phyloP scores from a whole-genome alignment of 179 eudicot species.

The Amaranthus tricolor region DNA sequence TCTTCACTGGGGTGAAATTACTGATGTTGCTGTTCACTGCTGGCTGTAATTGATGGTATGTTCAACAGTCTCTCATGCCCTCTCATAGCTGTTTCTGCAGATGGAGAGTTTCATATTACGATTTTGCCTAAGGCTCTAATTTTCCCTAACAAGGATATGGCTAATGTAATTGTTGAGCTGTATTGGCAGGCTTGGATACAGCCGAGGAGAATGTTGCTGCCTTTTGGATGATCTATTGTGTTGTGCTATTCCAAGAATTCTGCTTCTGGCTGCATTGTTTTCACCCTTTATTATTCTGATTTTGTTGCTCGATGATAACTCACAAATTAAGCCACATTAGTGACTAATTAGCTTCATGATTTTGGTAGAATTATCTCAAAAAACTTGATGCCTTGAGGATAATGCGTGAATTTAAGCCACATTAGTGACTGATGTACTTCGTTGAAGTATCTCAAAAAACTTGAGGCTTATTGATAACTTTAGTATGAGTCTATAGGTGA shows the following conservation, averaged over 20 bases:
- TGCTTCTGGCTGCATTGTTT: neutral
- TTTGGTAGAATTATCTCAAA: neutral
- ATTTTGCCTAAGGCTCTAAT: conserved; percentile 9
- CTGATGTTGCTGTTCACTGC: conserved; percentile 8
- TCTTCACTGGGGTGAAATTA: conserved; percentile 12
- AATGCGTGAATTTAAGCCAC: neutral
- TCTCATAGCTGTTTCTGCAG: conserved; percentile 27
- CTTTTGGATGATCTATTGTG: conserved; percentile 18
- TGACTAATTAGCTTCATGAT: neutral
- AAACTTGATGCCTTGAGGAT: neutral
- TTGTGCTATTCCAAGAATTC: neutral
- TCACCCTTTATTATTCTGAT: neutral
- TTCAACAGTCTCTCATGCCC: conserved; percentile 3
- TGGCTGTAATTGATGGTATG: conserved; percentile 18
- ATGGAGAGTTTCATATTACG: neutral
- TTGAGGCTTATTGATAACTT: neutral
- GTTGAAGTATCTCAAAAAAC: neutral
- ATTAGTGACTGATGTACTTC: neutral
- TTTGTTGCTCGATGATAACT: neutral
- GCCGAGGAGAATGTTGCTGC: conserved; percentile 27
- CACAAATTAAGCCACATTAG: neutral
- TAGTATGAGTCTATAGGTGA: neutral
- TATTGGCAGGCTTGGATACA: conserved; percentile 29
- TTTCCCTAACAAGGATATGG: conserved; percentile 5
- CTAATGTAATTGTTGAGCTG: conserved; percentile 32